Conservation (phyloP, 495 filamentous ascomycete species). For the Wilcoxina mikolae region DNA sequence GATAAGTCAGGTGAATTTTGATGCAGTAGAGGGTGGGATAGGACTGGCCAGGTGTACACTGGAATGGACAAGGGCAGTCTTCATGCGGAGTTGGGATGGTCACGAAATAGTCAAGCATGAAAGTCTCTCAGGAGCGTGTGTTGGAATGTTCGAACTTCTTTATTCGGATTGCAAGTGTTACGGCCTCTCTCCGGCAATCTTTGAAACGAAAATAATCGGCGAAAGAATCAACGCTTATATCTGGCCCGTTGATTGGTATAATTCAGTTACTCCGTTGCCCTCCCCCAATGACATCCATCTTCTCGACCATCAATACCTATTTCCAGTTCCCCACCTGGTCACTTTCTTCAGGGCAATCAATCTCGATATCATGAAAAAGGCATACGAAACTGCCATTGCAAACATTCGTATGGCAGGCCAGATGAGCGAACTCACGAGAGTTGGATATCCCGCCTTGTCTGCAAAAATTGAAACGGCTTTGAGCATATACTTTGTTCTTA, state of each 20-base stretch:
- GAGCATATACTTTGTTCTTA: conserved; percentile 58
- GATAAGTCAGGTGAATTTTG: conserved; percentile 5
- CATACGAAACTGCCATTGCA: conserved; percentile 54
- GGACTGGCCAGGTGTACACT: conserved; percentile 23
- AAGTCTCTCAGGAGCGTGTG: conserved; percentile 20
- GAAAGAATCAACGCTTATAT: conserved; percentile 62
- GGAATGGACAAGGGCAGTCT: conserved; percentile 24
- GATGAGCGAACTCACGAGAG: conserved; percentile 37
- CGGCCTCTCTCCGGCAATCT: conserved; percentile 49
- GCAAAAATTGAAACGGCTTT: conserved; percentile 35
- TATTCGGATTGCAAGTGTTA: conserved; percentile 47
- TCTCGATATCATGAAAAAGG: conserved; percentile 61
- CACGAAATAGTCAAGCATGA: conserved; percentile 22
- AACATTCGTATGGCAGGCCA: conserved; percentile 45
- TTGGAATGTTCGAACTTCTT: conserved; percentile 61
- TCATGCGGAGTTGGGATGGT: conserved; percentile 25
- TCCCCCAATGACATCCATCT: conserved; percentile 49
- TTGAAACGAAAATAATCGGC: conserved; percentile 58
- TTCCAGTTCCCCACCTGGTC: conserved; percentile 54
- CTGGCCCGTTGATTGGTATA: conserved; percentile 64
- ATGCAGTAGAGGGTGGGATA: conserved; percentile 13
- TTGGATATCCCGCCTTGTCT: conserved; percentile 24
- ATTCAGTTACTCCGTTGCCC: conserved; percentile 24
- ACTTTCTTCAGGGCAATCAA: conserved; percentile 85
- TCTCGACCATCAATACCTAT: conserved; percentile 68